Evolutionary conservation across 179 eudicot species (phyloP), one percentile per base, ranked within the genome.

Genomic region (Camellia oleifera): DNA sequence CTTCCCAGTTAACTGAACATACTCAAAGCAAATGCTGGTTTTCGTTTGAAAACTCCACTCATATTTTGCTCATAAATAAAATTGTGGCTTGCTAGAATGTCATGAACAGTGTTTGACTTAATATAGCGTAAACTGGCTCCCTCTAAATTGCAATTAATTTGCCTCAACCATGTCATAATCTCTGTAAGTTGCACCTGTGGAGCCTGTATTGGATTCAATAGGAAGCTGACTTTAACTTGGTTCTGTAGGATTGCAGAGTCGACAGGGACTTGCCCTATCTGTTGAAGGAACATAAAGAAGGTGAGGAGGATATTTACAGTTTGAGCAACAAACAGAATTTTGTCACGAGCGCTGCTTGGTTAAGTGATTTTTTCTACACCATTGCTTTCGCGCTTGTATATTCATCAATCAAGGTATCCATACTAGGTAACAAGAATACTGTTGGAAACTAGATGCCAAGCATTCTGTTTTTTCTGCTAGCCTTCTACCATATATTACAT

Each of bases 251-350:
- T 92, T 70, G 89, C 87, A 0, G 94, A 92, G 81, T 87, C 85
- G 81, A 90, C 89, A 0, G 90, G 92, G 50, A 88, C 79, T 76
- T 93, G 97, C 79, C 97, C 96, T 13, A 89, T 93, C 77, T 93
- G 96, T 61, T 91, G 94, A 4, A 86, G 89, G 83, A 88, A 69
- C 81, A 85, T 91, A 82, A 93, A 92, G 93, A 90, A 90, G 84
- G 94, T 92, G 58, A 88, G 90, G 84, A 93, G 78, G 83, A 92
- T 93, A 85, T 89, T 80, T 81, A 72, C 90, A 5, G 96, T 87
- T 56, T 92, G 85, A 89, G 61, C 72, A 78, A 53, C 50, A 56
- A 26, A 7, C 62, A 67, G 60, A 80, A 26, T 50, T 50, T 66
- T 5, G 65, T 32, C 48, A 78, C 4, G 69, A 69, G 69, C 20